Base-by-base conservation (phyloP, 1,284 basidiomycete genomes). In the Butyriboletus appendiculatus region DNA sequence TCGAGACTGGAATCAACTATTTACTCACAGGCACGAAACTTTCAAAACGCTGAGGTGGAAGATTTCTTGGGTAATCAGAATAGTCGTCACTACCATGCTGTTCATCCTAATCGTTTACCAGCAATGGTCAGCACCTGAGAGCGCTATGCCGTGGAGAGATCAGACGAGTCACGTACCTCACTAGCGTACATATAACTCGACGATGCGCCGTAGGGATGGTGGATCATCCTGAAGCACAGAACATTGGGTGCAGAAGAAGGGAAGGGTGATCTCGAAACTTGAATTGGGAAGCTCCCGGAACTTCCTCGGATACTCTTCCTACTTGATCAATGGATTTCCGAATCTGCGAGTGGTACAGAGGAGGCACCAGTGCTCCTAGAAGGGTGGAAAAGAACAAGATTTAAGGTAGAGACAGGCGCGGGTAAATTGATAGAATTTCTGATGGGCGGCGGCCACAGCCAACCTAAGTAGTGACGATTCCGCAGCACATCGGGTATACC, bases 21-120 rank as follows among this genome's bases (percentile, higher is more conserved):
- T 16, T n/a, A 40, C 69, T 53, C 52, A 67, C 69, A 0, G 66
- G 66, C 4, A 71, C 15, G n/a, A 68, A 68, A 33, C 66, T 68
- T 18, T 63, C 60, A 50, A 68, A 48, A 24, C 32, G 53, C 22
- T 68, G 62, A 12, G 64, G 56, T 8, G 47, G 32, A 14, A 61
- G 48, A 30, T 35, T 22, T 32, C 34, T 47, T 8, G 49, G 33
- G 35, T 53, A 50, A 24, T 47, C 20, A 11, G 39, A 37, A 26
- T 48, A 18, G 7, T 14, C 5, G 5, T n/a, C 12, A 5, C 30
- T 42, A 5, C 40, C 37, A 16, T 45, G 15, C 5, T 38, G 32
- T 43, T 53, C 32, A 15, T 58, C 45, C 63, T 65, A 22, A 14
- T 32, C 4, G 18, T 22, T 39, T 41, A 26, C 4, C 10, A 6